Evolutionary conservation across 805 yeast species (phyloP).

Genomic region (Hagleromyces aurorensis): DNA sequence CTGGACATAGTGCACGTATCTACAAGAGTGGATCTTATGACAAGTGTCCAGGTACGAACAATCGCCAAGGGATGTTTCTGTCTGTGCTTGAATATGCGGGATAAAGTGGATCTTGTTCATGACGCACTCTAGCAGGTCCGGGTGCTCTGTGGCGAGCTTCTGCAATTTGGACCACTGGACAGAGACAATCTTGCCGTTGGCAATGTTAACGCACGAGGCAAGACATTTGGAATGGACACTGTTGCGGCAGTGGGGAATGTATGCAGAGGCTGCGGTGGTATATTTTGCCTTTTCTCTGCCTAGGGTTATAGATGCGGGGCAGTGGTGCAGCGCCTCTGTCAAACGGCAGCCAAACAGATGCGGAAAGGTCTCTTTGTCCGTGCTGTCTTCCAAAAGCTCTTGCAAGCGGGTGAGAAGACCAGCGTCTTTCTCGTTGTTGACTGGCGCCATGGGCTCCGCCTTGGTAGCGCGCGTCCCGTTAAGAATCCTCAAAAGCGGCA

Average conservation of each 20-base stretch:
- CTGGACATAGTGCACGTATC: slow-evolving; percentile 69
- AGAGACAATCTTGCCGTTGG: slow-evolving; percentile 24
- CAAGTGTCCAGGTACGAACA: slow-evolving; percentile 93
- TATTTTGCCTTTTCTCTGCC: slow-evolving; percentile 22
- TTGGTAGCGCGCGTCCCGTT: no score
- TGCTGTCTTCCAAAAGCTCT: no score
- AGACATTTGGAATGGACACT: slow-evolving; percentile 16
- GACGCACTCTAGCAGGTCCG: slow-evolving; percentile 26
- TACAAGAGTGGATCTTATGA: slow-evolving; percentile 72
- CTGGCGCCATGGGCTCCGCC: no score
- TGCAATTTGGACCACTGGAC: slow-evolving; percentile 22
- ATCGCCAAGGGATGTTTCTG: slow-evolving; percentile 73
- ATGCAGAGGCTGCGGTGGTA: slow-evolving; percentile 11
- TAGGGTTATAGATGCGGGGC: slow-evolving; percentile 20
- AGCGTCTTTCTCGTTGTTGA: no score
- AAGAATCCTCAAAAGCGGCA: no score
- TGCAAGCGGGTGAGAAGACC: no score
- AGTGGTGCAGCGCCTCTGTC: slow-evolving; percentile 10
- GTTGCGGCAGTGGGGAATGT: slow-evolving; percentile 22
- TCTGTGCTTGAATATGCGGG: slow-evolving; percentile 49
- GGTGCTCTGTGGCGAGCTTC: slow-evolving; percentile 14
- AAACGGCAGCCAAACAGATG: slow-evolving; percentile 11
- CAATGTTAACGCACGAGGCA: slow-evolving; percentile 16
- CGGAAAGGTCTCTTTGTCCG: no score
- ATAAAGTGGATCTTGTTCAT: slow-evolving; percentile 41